Conservation (phyloP, 2,329 filamentous ascomycete genomes). For the Pleoardoris graminearum region DNA sequence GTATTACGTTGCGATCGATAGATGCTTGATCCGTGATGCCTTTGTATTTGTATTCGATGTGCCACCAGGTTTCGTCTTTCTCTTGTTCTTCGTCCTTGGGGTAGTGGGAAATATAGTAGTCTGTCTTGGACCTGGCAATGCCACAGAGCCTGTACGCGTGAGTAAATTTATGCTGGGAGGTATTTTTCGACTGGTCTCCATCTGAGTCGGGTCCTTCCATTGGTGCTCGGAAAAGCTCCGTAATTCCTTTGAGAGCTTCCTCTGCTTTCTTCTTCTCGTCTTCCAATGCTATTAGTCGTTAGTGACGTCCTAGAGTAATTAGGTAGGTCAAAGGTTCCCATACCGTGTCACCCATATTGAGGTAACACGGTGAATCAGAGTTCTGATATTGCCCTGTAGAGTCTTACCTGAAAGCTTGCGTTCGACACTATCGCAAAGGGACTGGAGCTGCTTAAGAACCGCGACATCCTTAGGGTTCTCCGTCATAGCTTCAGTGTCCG, state of each 20-base stretch:
- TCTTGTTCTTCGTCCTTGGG: constrained; percentile 23
- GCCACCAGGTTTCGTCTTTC: constrained; percentile 41
- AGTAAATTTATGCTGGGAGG: constrained; percentile 22
- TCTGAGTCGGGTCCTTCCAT: constrained; percentile 37
- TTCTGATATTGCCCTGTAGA: no score
- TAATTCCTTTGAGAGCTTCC: constrained; percentile 49
- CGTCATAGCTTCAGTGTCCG: constrained; percentile 14
- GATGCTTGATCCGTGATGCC: constrained; percentile 55
- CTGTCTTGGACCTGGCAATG: constrained; percentile 60
- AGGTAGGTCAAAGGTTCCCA: not conserved
- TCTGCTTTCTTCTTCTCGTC: constrained; percentile 46
- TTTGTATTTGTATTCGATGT: constrained; percentile 46
- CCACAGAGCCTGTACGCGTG: constrained; percentile 60
- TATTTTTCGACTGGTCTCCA: constrained; percentile 34
- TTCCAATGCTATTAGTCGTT: constrained; percentile 47
- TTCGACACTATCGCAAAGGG: constrained; percentile 37
- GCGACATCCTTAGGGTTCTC: constrained; percentile 23
- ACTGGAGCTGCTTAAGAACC: constrained; percentile 32
- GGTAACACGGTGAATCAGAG: not conserved
- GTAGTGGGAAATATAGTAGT: constrained; percentile 59
- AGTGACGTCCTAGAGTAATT: not conserved
- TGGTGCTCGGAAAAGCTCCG: constrained; percentile 52
- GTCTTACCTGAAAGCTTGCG: constrained; percentile 35
- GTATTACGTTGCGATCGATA: no score
- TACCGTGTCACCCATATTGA: not conserved